phyloP scores from a whole-genome alignment of 441 rosid genomes.

The Erodium moschatum region DNA sequence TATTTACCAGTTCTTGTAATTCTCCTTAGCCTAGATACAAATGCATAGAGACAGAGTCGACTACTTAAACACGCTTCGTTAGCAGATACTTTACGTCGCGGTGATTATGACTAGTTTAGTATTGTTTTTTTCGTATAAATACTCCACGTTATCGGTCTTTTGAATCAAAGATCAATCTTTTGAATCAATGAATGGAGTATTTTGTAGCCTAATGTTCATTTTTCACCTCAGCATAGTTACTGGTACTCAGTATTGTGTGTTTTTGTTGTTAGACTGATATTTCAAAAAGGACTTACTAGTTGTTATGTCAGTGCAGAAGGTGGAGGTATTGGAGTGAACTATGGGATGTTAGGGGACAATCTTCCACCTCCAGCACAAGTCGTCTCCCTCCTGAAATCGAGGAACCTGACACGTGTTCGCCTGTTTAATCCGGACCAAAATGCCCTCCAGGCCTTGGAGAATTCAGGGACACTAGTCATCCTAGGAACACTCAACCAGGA shows the following conservation, averaged over 20 bases:
- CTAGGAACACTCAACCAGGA: conserved; percentile 15
- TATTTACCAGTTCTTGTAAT: too few relatives aligned
- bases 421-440: conserved; percentile 12
- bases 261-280: too few relatives aligned
- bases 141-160: neutral
- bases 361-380: conserved; percentile 13
- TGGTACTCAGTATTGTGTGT: neutral
- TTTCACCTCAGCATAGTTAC: neutral
- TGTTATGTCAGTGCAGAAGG: neutral
- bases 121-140: neutral
- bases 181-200: neutral
- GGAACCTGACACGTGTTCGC: conserved; percentile 8
- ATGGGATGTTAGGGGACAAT: conserved; percentile 11
- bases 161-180: neutral
- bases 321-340: conserved; percentile 15
- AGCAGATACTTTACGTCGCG: neutral
- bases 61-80: neutral
- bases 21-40: too few relatives aligned
- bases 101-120: neutral
- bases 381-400: neutral
- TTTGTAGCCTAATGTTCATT: neutral
- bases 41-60: too few relatives aligned
- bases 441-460: conserved; percentile 16
- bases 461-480: conserved; percentile 15
- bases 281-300: neutral